These are phyloP conservation scores for Chamaecyparis obtusa DNA, from an alignment of 75 land plant genomes.

Conservation along the genomic window DNA sequence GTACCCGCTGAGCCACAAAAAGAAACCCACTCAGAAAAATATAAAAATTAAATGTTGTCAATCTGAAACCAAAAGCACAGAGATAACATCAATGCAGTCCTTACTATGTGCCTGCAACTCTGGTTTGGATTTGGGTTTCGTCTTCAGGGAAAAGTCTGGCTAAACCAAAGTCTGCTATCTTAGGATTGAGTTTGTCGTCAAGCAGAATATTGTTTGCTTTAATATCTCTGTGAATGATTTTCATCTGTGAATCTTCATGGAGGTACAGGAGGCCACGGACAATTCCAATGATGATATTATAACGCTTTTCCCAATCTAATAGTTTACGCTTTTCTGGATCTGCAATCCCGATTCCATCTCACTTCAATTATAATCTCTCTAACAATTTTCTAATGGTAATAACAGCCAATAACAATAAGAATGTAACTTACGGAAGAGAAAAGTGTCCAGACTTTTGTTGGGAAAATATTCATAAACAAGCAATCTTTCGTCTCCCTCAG, in stretches of 20 bases:
- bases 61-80: not conserved
- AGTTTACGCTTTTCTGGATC: not conserved
- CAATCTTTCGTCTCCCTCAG: conserved; percentile 17
- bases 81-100: not conserved
- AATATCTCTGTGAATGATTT: conserved; percentile 45
- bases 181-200: conserved; percentile 29
- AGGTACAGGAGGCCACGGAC: conserved; percentile 36
- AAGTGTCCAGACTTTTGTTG: conserved; percentile 6
- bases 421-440: conserved; percentile 6
- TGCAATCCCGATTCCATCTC: not conserved
- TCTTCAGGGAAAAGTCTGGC: conserved; percentile 23
- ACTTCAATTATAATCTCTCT: too few relatives aligned
- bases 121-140: conserved; percentile 13
- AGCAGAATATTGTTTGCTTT: conserved; percentile 39
- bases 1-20: not conserved
- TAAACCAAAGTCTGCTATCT: conserved; percentile 32
- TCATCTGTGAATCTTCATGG: conserved; percentile 31
- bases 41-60: not conserved
- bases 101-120: conserved; percentile 24
- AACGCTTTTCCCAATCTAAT: conserved; percentile 25
- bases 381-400: too few relatives aligned
- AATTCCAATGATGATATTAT: conserved; percentile 31
- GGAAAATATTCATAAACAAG: conserved; percentile 17
- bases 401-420: too few relatives aligned
- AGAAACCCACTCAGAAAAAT: not conserved